These are phyloP conservation scores for Ceratobasidium sp. DNA, from an alignment of 1,284 basidiomycete species.

Conservation along the genomic window DNA sequence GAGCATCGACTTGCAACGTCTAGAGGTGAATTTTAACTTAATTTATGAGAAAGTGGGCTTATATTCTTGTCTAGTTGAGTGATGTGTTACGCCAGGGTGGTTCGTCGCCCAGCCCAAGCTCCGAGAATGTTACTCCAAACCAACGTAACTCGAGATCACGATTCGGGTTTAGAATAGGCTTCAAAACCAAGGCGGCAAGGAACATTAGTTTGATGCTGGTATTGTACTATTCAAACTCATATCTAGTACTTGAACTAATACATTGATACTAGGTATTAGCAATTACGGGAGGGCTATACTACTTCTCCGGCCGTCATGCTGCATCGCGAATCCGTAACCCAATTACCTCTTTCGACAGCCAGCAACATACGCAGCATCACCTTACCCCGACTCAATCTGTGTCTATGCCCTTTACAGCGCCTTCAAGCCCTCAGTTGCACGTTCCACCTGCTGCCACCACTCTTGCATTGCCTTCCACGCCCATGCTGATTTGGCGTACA, in stretches of 20 bases:
- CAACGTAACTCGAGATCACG: conserved; percentile 17
- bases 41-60: neutral
- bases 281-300: conserved; percentile 74
- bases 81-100: conserved; percentile 74
- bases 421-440: conserved; percentile 14
- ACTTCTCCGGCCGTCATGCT: conserved; percentile 56
- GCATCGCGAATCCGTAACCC: neutral
- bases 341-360: conserved; percentile 5
- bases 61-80: conserved; percentile 62
- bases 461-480: conserved; percentile 53
- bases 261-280: conserved; percentile 64
- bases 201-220: conserved; percentile 46
- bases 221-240: neutral
- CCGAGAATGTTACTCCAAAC: conserved; percentile 29
- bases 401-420: conserved; percentile 9
- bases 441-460: neutral
- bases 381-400: conserved; percentile 38
- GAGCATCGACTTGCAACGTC: conserved; percentile 86
- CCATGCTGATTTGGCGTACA: conserved; percentile 77
- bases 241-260: conserved; percentile 20
- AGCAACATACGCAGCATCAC: conserved; percentile 13
- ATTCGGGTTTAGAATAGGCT: conserved; percentile 30
- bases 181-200: conserved; percentile 43
- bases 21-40: conserved; percentile 64
- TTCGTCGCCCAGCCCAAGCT: conserved; percentile 15